Evolutionary conservation across 1,284 basidiomycete genomes (phyloP), one percentile per base, ranked within the genome.

Genomic region (Moesziomyces antarcticus): DNA sequence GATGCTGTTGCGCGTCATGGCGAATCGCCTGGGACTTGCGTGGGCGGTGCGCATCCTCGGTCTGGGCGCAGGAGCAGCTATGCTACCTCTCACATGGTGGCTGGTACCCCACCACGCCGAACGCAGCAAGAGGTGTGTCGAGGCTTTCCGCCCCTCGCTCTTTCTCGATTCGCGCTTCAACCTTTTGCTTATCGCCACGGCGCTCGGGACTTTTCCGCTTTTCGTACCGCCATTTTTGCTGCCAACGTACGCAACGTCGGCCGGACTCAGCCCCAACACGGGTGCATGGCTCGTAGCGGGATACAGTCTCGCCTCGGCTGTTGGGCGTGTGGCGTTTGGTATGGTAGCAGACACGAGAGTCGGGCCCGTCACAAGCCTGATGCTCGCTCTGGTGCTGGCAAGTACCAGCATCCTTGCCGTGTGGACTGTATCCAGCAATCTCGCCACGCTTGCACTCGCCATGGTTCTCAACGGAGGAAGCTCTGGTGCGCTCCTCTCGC

Each of bases 171-270:
- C 66, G 21, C 77, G 79, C 14, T 85, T 84, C 66, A 67, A 74
- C 25, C 61, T 82, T 25, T 60, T 85, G 51, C 78, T 84, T 44
- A 30, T 78, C 13, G 72, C 79, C 0, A 82, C 80, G 5, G 82
- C 79, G 4, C 52, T 85, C 8, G 82, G 63, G 3, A 82, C 81
- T 3, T 85, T 85, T 53, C 80, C 83, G 1, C 73, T 85, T 20
- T 79, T 85, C 56, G 83, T 85, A 3, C 82, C 84, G 10, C 82
- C 84, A 24, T 85, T 85, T 75, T 80, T 84, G 64, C 72, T 85
- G 6, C 84, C 84, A 1, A 74, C 84, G 5, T 85, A 82, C 62
- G 83, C 82, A 10, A 66, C 71, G 30, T 75, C 77, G 18, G 75
- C 84, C 11, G 77, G 79, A 11, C 69, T 72, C 46, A 67, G 62